Evolutionary conservation across 83 land plant genomes (phyloP), one percentile per base, ranked within the genome.

Genomic region (Larix sibirica): DNA sequence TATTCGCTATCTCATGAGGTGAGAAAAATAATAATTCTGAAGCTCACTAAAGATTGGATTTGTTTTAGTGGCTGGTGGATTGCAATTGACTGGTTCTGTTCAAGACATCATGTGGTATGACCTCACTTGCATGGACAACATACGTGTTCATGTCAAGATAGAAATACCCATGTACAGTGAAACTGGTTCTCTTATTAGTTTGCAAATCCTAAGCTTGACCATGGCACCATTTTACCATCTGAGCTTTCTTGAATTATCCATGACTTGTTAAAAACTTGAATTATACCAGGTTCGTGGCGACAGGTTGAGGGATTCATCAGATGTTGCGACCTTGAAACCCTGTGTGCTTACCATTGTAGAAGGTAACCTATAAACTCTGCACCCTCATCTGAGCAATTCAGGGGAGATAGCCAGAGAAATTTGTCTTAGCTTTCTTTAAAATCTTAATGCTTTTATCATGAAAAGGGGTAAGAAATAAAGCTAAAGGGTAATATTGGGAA

Each of bases 1-100:
- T 91, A 88, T 83, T 94, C 99, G 3, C 67, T 97, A 8, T 81
- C 90, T 4, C 99, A 97, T 71, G 96, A 92, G 99, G 99, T 95
- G 83, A 26, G 81, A 20, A 60, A 13, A 20, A 14, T 13, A 50
- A 12, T 50, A n/a, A 0, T 38, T 28, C 59, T 14, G 16, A 47
- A 44, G 78, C 56, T 50, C 56, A 50, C 12, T 50, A 50, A 50
- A 50, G 2, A 10, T 10, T 50, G 56, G 2, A 40, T 42, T 42
- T 38, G 54, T 7, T 71, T 0, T 10, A 16, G 3, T 20, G 50
- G 50, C 42, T 71, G n/a, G 50, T 38, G 54, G 23, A 42, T 71
- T 71, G 54, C 40, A n/a, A 44, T 47, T 42, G n/a, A 50, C 56
- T 50, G 56, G 56, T 50, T 50, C 56, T 50, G 56, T 50, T 50